Base-by-base conservation (phyloP, 179 eudicot species). In the Spergularia azorica region DNA sequence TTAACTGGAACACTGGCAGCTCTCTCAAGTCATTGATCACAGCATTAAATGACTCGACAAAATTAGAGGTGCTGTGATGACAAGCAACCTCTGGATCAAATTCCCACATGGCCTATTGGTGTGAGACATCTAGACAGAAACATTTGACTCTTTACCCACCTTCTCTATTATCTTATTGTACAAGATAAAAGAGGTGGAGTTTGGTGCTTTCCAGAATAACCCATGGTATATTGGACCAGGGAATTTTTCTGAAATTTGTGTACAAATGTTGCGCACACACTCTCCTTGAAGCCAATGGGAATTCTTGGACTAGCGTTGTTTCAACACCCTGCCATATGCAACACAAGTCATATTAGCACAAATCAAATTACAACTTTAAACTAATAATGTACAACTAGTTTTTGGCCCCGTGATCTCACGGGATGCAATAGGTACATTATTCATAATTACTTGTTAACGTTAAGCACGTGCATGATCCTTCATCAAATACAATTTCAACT, bases 61-160 rank as follows among this genome's bases (percentile, higher is more conserved):
- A 54, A 5, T 67, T 67, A 2, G 39, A 67, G 20, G 79, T 67
- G 12, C 67, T 67, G 18, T 76, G 57, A 46, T 57, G 26, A 46
- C 56, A 66, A 0, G 9, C 6, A 0, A 50, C 36, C 39, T 1
- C 4, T 0, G 9, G 5, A 15, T 54, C 46, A 54, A 75, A 64
- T 0, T 14, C 21, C 0, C 26, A 17, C 39, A 46, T 64, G 0
- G 39, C 8, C 70, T 51, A 51, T 3, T 55, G 50, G 6, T 55
- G 66, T 0, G 15, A 2, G 2, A 65, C 50, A 38, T 39, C 36
- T 12, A 14, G 2, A 0, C 5, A 14, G 63, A 51, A 0, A 5
- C 43, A 3, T 3, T 16, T 16, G 13, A 12, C 16, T 16, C 0
- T 3, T 17, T n/a, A 0, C 2, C 16, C 1, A 71, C 57, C 16